These are phyloP conservation scores for Plantago coronopus DNA, from an alignment of 305 asterid species.

Conservation along the genomic window DNA sequence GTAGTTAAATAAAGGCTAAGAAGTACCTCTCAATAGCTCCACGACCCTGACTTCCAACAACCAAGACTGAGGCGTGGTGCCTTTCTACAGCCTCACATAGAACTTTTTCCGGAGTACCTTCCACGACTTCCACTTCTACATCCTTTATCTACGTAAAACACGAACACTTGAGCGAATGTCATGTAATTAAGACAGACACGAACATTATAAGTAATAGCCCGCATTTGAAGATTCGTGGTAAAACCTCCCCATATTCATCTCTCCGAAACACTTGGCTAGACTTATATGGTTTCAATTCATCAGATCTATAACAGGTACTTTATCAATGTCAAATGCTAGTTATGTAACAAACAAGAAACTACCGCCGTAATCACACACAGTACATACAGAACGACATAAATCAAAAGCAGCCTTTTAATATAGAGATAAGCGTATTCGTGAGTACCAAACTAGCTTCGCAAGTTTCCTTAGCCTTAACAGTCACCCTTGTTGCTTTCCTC, in stretches of 20 bases:
- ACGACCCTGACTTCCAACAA: slow-evolving; percentile 14
- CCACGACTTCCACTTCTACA: slow-evolving; percentile 8
- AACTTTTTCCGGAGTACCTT: slow-evolving; percentile 14
- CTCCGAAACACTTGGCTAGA: too few species aligned
- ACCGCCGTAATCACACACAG: background rate
- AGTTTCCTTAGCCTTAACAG: background rate
- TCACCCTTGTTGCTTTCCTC: background rate
- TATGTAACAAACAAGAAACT: too few species aligned
- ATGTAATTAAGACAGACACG: too few species aligned
- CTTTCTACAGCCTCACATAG: slow-evolving; percentile 15
- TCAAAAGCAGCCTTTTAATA: too few species aligned
- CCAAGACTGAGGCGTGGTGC: slow-evolving; percentile 9
- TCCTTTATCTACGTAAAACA: background rate
- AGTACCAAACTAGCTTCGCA: background rate
- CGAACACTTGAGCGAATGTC: too few species aligned
- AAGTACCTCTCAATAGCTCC: slow-evolving; percentile 11
- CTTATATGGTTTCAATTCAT: too few species aligned
- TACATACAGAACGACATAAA: background rate
- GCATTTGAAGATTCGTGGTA: too few species aligned
- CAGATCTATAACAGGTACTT: too few species aligned
- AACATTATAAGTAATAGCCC: too few species aligned
- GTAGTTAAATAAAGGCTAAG: background rate
- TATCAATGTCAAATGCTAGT: too few species aligned
- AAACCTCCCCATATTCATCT: too few species aligned
- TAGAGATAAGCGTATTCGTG: background rate